Evolutionary conservation across 2,329 filamentous ascomycete species (phyloP), one percentile per base, ranked within the genome.

Genomic region (Zymoseptoria ardabiliae): DNA sequence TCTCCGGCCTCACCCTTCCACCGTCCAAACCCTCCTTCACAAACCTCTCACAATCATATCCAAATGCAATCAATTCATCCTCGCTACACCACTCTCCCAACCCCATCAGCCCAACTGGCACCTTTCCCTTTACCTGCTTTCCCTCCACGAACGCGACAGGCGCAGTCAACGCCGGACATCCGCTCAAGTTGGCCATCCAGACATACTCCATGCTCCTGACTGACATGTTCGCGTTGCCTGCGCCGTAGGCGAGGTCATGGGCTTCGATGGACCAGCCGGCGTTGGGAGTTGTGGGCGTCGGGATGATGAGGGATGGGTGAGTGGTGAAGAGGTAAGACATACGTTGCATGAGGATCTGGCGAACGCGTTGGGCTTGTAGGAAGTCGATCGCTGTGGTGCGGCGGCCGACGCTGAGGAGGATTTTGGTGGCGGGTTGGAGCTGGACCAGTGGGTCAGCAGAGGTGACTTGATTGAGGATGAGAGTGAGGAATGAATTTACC

Each of bases 171-270:
- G 89, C 85, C 0, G 92, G 92, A 54, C 86, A 86, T 0, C 92
- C 92, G 0, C 81, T 84, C 66, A 91, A 86, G 74, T 97, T 97
- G 6, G 91, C 88, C 41, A 96, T 75, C 82, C 89, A 96, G 17
- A 89, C 85, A 74, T 90, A 96, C 20, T 49, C 55, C 53, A 55
- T 59, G 70, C 84, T 89, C 23, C 82, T 79, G n/a, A 96, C 77
- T 17, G 84, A 86, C 61, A 76, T 79, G 71, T 94, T 91, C 0
- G 81, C 86, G 72, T 97, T 88, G 45, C 81, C 86, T 65, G 90
- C 78, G 2, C 92, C 92, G 53, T 79, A 75, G 7, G 70, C 65
- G 4, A 85, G 71, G 68, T 91, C 85, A 1, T 79, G 74, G 10
- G 49, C 23, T 50, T 62, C 56, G 10, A 86, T 84, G 50, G 83